Conservation (phyloP, 768 basidiomycete genomes). For the Ramaria sp. region DNA sequence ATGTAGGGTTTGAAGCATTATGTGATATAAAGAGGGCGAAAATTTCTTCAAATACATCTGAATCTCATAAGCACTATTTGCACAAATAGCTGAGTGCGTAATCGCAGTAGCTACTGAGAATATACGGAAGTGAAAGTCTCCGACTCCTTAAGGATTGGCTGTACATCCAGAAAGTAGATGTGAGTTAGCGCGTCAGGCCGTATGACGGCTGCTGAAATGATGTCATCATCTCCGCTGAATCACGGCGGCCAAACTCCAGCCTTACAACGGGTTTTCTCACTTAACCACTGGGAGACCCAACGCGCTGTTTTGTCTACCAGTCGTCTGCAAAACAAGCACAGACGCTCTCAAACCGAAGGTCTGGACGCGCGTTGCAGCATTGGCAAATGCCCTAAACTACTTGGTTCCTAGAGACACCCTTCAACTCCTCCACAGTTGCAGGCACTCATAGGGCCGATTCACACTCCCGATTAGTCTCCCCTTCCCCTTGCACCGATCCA, state of each 20-base stretch:
- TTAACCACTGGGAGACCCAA: background rate
- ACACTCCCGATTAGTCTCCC: constrained; percentile 32
- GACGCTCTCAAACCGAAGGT: background rate
- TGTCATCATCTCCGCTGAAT: background rate
- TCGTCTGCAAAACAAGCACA: constrained; percentile 8
- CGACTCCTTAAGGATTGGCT: too few species aligned
- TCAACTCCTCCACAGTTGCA: constrained; percentile 12
- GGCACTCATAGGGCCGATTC: constrained; percentile 15
- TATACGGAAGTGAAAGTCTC: too few species aligned
- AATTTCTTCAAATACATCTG: too few species aligned
- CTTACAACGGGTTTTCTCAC: background rate
- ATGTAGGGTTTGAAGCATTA: too few species aligned
- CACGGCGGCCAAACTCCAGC: background rate
- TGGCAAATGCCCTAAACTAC: constrained; percentile 19
- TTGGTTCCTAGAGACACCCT: constrained; percentile 23
- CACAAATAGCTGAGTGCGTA: too few species aligned
- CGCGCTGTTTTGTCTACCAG: background rate
- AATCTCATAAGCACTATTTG: too few species aligned
- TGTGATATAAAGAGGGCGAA: too few species aligned
- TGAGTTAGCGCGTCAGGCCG: too few species aligned
- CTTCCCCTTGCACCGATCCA: constrained; percentile 28
- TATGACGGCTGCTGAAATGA: too few species aligned
- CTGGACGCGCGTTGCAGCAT: background rate
- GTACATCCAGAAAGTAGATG: too few species aligned
- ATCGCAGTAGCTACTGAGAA: too few species aligned